Evolutionary conservation across 306 rosid genomes (phyloP).

Genomic region (Clitoria ternatea): DNA sequence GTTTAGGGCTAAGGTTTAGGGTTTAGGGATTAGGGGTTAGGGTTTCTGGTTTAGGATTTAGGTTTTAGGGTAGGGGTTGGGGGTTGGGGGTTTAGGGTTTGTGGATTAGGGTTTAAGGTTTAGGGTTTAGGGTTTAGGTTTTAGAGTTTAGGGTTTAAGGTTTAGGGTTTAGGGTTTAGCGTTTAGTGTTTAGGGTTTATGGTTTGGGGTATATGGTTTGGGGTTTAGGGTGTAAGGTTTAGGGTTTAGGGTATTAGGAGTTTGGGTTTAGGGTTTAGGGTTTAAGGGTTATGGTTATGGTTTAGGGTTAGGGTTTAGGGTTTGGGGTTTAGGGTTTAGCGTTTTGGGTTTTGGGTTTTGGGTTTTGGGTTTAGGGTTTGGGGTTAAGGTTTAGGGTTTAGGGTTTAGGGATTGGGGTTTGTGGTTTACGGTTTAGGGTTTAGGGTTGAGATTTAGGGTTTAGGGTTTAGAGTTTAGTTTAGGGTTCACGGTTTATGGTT

Average conservation of each 20-base stretch:
- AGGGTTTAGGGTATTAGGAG: no score
- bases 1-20: neutral
- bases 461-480: no score
- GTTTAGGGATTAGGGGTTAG: neutral
- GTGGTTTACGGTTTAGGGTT: no score
- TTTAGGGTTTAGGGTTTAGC: slow-evolving; percentile 23
- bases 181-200: neutral
- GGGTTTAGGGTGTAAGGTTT: no score
- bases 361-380: no score
- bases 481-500: slow-evolving; percentile 8
- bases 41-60: neutral
- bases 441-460: no score
- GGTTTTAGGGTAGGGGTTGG: neutral
- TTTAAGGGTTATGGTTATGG: slow-evolving; percentile 22
- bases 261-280: slow-evolving; percentile 21
- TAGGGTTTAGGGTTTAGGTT: neutral
- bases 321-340: neutral
- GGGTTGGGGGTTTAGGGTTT: neutral
- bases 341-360: slow-evolving; percentile 6
- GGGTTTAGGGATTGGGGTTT: no score
- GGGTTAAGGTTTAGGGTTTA: no score
- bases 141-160: neutral
- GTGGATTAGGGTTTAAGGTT: neutral
- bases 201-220: no score
- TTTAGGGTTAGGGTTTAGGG: slow-evolving; percentile 17